Evolutionary conservation across 2,329 filamentous ascomycete genomes (phyloP).

Genomic region (Pseudogymnoascus sp.): DNA sequence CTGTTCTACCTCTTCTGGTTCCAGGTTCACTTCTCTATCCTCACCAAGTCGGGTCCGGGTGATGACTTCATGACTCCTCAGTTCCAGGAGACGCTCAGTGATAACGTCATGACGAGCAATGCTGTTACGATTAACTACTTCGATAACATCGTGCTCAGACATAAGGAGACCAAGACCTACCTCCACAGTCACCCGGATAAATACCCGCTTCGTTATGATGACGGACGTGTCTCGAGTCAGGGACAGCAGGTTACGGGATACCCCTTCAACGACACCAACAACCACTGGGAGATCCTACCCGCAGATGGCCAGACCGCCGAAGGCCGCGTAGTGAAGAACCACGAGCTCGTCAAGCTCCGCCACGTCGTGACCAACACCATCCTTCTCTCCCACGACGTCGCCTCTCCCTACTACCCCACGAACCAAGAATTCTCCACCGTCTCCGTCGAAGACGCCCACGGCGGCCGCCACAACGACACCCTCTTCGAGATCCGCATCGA

Average conservation of each 20-base stretch:
- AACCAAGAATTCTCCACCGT: constrained; percentile 98
- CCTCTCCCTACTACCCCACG: constrained; percentile 90
- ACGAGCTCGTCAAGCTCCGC: constrained; percentile 77
- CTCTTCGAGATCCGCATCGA: constrained; percentile 91
- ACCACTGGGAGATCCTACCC: constrained; percentile 92
- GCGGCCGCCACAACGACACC: constrained; percentile 75
- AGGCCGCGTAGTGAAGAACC: constrained; percentile 66
- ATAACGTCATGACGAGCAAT: constrained; percentile 87
- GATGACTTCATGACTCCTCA: constrained; percentile 99
- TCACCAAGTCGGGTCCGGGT: constrained; percentile 81
- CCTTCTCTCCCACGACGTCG: constrained; percentile 91
- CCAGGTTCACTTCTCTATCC: constrained; percentile 94
- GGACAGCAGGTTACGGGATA: constrained; percentile 98
- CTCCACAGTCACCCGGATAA: constrained; percentile 85
- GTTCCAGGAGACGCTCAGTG: constrained; percentile 93
- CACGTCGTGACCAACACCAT: constrained; percentile 80
- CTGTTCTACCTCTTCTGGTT: constrained; percentile 99
- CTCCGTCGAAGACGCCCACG: constrained; percentile 61
- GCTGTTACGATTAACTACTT: constrained; percentile 84
- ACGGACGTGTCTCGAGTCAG: constrained; percentile 94
- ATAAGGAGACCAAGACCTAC: constrained; percentile 97
- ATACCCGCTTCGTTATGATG: constrained; percentile 93
- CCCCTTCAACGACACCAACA: constrained; percentile 97
- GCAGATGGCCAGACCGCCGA: constrained; percentile 49
- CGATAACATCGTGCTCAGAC: constrained; percentile 76